Evolutionary conservation across 352 stramenopile genomes (phyloP).

Genomic region (Phytophthora megakarya): DNA sequence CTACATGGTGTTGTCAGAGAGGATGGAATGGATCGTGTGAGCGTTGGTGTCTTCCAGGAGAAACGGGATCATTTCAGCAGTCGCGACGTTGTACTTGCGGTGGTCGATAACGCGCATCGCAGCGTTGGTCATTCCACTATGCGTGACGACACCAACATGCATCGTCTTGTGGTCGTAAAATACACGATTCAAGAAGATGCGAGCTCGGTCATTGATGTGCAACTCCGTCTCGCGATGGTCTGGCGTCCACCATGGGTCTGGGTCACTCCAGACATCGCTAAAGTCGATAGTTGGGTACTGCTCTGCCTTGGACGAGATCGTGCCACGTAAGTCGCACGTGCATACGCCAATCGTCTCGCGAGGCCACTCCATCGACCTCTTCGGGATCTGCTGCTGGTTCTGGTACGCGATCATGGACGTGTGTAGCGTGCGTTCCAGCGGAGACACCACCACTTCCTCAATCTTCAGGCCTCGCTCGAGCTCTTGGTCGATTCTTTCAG

Average conservation of each 20-base stretch:
- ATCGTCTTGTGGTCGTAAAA: constrained; percentile 24
- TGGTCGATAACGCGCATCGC: constrained; percentile 25
- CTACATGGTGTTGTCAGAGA: constrained; percentile 12
- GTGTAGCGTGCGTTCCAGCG: constrained; percentile 33
- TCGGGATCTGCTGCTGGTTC: constrained; percentile 26
- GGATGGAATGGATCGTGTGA: constrained; percentile 5
- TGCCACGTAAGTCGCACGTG: constrained; percentile 32
- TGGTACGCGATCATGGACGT: constrained; percentile 32
- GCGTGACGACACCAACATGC: constrained; percentile 27
- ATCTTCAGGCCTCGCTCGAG: constrained; percentile 14
- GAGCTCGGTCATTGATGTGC: constrained; percentile 31
- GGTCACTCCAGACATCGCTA: constrained; percentile 31
- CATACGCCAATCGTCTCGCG: constrained; percentile 35
- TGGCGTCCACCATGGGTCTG: constrained; percentile 34
- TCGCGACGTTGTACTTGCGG: constrained; percentile 23
- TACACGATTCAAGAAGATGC: constrained; percentile 33
- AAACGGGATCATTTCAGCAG: constrained; percentile 25
- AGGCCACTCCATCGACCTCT: constrained; percentile 32
- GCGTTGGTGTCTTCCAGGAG: constrained; percentile 29
- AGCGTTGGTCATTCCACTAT: constrained; percentile 23
- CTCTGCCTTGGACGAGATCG: constrained; percentile 24
- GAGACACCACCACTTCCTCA: constrained; percentile 27
- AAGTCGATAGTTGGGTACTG: constrained; percentile 31
- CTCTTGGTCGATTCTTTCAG: constrained; percentile 17
- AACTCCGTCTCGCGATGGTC: constrained; percentile 27